A percentile compares a stretch with the other conserved stretches of the same genome.
phyloP scores from a whole-genome alignment of 2,329 filamentous ascomycete genomes.

The Penicillium sumatraense region DNA sequence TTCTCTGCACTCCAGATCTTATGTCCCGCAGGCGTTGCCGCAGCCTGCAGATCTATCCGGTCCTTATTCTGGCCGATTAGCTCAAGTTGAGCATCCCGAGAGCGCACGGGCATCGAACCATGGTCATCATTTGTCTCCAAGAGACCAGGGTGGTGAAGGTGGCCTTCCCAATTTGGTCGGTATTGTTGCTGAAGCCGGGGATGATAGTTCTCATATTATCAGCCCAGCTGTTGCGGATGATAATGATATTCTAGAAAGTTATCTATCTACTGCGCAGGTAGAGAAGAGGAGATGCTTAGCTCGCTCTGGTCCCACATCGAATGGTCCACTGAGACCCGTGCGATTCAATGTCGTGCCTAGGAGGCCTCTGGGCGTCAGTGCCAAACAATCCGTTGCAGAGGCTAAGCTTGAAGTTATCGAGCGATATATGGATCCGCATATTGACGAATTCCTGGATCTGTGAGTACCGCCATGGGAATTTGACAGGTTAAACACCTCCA shows the following conservation, averaged over 20 bases:
- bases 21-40: not conserved
- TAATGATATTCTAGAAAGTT: constrained; percentile 58
- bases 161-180: not conserved
- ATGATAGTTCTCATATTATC: constrained; percentile 22
- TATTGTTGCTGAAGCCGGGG: constrained; percentile 11
- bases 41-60: not conserved
- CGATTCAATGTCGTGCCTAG: constrained; percentile 55
- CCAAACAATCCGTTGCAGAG: constrained; percentile 26
- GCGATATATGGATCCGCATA: constrained; percentile 48
- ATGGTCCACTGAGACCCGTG: constrained; percentile 35
- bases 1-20: not conserved
- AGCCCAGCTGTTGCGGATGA: constrained; percentile 38
- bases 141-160: not conserved
- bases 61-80: not conserved
- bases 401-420: constrained; percentile 55
- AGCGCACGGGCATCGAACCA: not conserved
- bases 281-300: not conserved
- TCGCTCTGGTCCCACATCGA: constrained; percentile 14
- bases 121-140: not conserved
- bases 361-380: constrained; percentile 44
- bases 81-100: not conserved
- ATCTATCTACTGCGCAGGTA: constrained; percentile 45
- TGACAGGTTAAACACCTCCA: too few species aligned
- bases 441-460: constrained; percentile 6
- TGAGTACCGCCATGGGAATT: constrained; percentile 3